A percentile compares a stretch with the other conserved stretches of the same genome.
Evolutionary conservation across 164 flowering plant genomes (phyloP).

Genomic region (Chimonanthus praecox): DNA sequence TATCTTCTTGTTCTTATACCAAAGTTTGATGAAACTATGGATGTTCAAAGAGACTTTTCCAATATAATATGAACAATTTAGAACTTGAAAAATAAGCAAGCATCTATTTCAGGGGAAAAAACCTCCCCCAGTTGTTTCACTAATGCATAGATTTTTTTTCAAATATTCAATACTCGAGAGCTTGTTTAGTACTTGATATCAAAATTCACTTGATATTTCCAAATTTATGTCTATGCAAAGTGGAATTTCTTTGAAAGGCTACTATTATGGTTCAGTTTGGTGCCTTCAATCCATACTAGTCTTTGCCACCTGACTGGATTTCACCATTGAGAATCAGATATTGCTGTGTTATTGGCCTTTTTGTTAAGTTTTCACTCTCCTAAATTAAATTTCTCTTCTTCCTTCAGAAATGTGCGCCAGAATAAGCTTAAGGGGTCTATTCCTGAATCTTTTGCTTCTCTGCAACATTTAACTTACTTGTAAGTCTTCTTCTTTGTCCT

Average conservation of each 20-base stretch:
- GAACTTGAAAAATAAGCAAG: background rate
- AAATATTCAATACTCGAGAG: too few relatives aligned
- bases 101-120: background rate
- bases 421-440: constrained; percentile 48
- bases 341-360: background rate
- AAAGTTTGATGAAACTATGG: background rate
- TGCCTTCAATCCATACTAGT: background rate
- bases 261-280: background rate
- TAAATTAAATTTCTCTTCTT: constrained; percentile 2
- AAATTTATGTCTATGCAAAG: background rate
- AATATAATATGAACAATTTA: background rate
- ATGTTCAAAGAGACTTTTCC: background rate
- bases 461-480: constrained; percentile 38
- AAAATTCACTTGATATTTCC: background rate
- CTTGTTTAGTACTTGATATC: background rate
- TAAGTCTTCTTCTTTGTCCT: constrained; percentile 24
- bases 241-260: background rate
- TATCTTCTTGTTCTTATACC: background rate
- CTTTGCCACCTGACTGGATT: background rate
- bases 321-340: background rate
- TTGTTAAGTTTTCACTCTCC: background rate
- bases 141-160: background rate
- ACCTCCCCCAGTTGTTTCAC: background rate
- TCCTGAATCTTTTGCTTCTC: constrained; percentile 36
- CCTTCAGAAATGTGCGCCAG: constrained; percentile 50